phyloP scores from a whole-genome alignment of 495 filamentous ascomycete genomes.

The Cercophora samala region DNA sequence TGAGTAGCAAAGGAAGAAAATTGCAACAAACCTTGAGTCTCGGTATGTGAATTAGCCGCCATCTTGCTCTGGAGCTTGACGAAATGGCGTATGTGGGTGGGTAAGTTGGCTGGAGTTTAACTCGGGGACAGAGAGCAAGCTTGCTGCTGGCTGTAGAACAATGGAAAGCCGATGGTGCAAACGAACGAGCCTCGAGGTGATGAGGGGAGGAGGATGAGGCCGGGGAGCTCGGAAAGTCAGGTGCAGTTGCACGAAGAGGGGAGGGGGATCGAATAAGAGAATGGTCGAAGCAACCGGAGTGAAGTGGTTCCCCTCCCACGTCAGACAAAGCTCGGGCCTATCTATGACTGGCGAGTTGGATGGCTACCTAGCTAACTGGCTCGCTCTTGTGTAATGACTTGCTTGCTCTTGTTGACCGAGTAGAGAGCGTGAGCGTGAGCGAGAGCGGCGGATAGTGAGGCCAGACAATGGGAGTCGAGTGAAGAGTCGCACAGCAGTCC shows the following conservation, averaged over 20 bases:
- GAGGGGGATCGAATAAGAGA: not conserved
- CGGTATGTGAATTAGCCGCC: not conserved
- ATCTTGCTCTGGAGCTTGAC: not conserved
- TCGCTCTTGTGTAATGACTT: not conserved
- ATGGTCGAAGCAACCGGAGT: not conserved
- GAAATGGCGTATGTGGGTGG: not conserved
- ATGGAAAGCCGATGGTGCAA: not conserved
- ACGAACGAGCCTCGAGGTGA: not conserved
- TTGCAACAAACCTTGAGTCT: not conserved
- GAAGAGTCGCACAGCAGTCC: not conserved
- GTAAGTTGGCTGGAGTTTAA: not conserved
- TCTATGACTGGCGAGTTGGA: not conserved
- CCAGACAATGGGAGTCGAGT: not conserved
- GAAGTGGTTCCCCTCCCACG: not conserved
- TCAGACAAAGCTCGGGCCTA: constrained; percentile 6
- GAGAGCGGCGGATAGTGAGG: not conserved
- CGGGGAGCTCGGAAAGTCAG: not conserved
- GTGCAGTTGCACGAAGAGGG: constrained; percentile 2
- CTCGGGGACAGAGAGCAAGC: not conserved
- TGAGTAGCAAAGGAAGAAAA: not conserved
- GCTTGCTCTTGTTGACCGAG: not conserved
- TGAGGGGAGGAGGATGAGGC: not conserved
- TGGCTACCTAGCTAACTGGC: not conserved
- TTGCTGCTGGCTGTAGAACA: not conserved
- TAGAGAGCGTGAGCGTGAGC: not conserved